Percentiles rank a stretch among this genome's conserved stretches.
Evolutionary conservation across 257 asterid genomes (phyloP).

Genomic region (Solanum bulbocastanum): DNA sequence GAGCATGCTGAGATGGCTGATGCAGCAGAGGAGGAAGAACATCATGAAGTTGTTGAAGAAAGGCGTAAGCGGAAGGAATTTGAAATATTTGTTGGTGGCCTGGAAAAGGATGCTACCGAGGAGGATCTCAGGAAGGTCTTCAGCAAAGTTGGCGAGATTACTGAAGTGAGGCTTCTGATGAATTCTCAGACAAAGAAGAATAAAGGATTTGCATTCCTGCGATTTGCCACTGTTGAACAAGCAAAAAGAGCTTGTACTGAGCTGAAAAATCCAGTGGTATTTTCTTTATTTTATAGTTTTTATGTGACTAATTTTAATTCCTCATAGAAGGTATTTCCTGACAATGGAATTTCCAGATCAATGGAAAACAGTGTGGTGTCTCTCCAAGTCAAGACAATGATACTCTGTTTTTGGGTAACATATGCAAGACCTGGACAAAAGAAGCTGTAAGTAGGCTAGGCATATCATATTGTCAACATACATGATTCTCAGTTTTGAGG

Average conservation of each 20-base stretch:
- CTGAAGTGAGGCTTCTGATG: slow-evolving; percentile 97
- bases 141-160: slow-evolving; percentile 79
- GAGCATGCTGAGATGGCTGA: slow-evolving; percentile 49
- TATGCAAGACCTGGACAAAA: slow-evolving; percentile 92
- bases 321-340: slow-evolving; percentile 19
- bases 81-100: slow-evolving; percentile 94
- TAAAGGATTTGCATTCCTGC: slow-evolving; percentile 95
- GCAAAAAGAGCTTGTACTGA: slow-evolving; percentile 84
- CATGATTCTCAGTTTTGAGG: slow-evolving; percentile 10
- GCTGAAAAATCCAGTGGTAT: slow-evolving; percentile 89
- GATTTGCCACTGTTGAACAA: slow-evolving; percentile 89
- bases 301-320: slow-evolving; percentile 12
- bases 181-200: slow-evolving; percentile 93
- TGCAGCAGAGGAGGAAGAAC: slow-evolving; percentile 84
- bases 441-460: slow-evolving; percentile 70
- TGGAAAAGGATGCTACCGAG: slow-evolving; percentile 98
- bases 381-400: slow-evolving; percentile 98
- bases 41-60: slow-evolving; percentile 69
- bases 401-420: slow-evolving; percentile 87
- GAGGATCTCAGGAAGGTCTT: slow-evolving; percentile 83
- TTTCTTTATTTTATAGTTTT: slow-evolving; percentile 21
- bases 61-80: slow-evolving; percentile 94
- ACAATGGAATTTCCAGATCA: slow-evolving; percentile 65
- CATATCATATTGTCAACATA: slow-evolving; percentile 8
- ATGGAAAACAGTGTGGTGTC: slow-evolving; percentile 97